Conservation (phyloP, 345 rosid genomes). For the Rhodomyrtus tomentosa region DNA sequence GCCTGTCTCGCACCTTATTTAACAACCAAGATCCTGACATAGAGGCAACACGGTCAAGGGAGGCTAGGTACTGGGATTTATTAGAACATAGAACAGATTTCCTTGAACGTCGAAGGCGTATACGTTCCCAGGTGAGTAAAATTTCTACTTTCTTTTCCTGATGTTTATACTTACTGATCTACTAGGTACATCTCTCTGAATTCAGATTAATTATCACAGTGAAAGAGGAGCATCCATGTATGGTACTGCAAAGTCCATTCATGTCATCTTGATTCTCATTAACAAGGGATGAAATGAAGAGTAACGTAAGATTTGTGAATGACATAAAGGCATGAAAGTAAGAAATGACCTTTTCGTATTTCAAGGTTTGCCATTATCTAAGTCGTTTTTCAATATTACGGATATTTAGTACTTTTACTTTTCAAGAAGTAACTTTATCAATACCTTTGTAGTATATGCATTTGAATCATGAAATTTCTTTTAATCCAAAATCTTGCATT, state of each 20-base stretch:
- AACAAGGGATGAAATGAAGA: neutral
- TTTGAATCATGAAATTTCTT: neutral
- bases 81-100: constrained; percentile 84
- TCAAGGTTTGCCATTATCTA: neutral
- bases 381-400: neutral
- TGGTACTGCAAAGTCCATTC: neutral
- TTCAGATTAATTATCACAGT: neutral
- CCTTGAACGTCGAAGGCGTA: constrained; percentile 86
- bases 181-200: neutral
- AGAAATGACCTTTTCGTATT: neutral
- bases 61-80: constrained; percentile 70
- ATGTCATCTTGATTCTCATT: neutral
- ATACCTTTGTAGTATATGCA: neutral
- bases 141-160: neutral
- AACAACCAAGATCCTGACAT: constrained; percentile 44
- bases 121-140: constrained; percentile 85
- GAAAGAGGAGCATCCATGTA: neutral
- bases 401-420: neutral
- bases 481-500: neutral
- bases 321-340: neutral
- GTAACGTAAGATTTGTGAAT: neutral
- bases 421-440: neutral
- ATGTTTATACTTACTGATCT: neutral
- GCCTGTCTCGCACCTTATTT: constrained; percentile 34
- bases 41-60: constrained; percentile 57